Conservation (phyloP, 179 eudicot genomes). For the Heliamphora pulchella region DNA sequence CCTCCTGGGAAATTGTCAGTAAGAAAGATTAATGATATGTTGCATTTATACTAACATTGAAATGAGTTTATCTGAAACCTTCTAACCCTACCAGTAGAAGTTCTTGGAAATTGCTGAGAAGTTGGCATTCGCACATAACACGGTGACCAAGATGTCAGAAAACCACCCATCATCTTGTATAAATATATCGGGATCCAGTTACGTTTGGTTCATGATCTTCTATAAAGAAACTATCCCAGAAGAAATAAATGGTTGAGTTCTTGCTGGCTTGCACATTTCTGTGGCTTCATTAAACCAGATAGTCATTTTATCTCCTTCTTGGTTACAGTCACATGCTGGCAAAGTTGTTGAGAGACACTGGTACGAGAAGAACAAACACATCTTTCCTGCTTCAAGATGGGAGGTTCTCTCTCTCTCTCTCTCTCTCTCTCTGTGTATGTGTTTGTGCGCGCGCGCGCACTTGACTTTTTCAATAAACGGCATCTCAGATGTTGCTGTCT, state of each 20-base stretch:
- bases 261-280: neutral
- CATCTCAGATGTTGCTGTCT: neutral
- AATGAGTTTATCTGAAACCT: neutral
- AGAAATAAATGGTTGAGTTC: neutral
- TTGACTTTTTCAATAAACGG: neutral
- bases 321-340: conserved; percentile 91
- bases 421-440: neutral
- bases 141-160: neutral
- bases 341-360: conserved; percentile 98
- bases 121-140: neutral
- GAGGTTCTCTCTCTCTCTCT: conserved; percentile 43
- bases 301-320: neutral
- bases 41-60: neutral
- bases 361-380: conserved; percentile 98
- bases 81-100: neutral
- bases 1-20: neutral
- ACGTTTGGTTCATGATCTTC: too few species aligned
- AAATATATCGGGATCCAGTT: neutral
- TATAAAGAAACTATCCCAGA: too few species aligned
- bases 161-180: neutral
- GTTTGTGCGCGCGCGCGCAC: neutral
- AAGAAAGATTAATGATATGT: neutral
- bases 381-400: conserved; percentile 95
- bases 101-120: neutral
- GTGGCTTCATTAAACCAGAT: neutral